phyloP scores from a whole-genome alignment of 768 basidiomycete species.

The Leucocoprinus birnbaumii region DNA sequence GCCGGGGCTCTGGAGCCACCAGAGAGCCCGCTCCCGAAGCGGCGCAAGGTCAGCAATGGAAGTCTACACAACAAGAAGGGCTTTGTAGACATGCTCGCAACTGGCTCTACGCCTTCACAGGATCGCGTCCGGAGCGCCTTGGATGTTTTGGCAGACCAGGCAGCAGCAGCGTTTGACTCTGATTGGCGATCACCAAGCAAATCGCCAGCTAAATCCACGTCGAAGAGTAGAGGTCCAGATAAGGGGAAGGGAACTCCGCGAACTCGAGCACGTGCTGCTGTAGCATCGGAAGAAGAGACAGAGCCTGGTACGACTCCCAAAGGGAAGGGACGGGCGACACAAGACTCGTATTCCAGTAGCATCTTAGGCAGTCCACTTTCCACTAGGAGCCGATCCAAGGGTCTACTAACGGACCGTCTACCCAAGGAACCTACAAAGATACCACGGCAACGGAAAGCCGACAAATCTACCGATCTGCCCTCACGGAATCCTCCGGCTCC shows the following conservation, averaged over 20 bases:
- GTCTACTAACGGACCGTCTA: neutral
- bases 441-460: neutral
- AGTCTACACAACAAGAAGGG: constrained; percentile 6
- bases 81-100: constrained; percentile 6
- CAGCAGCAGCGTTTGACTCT: constrained; percentile 47
- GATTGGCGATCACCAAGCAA: constrained; percentile 21
- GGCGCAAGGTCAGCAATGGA: constrained; percentile 24
- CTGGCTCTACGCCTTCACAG: neutral
- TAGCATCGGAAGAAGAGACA: neutral
- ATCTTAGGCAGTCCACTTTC: constrained; percentile 4
- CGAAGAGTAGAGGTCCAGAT: constrained; percentile 7
- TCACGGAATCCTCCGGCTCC: constrained; percentile 1
- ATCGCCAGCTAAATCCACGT: neutral
- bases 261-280: neutral
- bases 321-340: neutral
- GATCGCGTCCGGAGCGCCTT: constrained; percentile 50
- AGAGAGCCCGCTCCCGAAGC: constrained; percentile 32
- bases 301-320: neutral
- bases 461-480: neutral
- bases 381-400: constrained; percentile 8
- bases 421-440: constrained; percentile 10
- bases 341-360: neutral
- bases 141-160: constrained; percentile 75
- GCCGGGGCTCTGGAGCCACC: constrained; percentile 24
- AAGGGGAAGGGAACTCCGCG: neutral